A percentile compares a stretch with the other conserved stretches of the same genome.
Evolutionary conservation across 2,329 filamentous ascomycete species (phyloP).

Genomic region (Plectosphaerella sp.): DNA sequence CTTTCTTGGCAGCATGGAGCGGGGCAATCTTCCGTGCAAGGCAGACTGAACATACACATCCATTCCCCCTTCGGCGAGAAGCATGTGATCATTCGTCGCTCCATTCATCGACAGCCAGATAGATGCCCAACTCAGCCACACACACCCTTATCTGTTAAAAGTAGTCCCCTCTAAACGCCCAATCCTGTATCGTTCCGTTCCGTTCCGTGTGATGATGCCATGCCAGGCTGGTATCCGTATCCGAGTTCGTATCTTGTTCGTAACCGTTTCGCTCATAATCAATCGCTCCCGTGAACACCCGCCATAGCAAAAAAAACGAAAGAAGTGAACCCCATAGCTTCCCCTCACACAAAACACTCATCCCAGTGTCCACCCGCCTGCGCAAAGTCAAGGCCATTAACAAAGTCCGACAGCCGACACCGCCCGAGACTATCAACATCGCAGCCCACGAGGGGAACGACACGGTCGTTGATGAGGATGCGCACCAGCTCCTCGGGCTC

Average conservation of each 20-base stretch:
- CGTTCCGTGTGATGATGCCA: background rate
- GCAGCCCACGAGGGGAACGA: slow-evolving; percentile 69
- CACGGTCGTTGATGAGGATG: slow-evolving; percentile 78
- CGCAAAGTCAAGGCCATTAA: slow-evolving; percentile 73
- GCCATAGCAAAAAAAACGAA: background rate
- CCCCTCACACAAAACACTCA: slow-evolving; percentile 46
- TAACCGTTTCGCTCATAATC: background rate
- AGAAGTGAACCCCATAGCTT: too few relatives aligned
- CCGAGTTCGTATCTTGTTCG: background rate
- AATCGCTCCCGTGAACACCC: background rate
- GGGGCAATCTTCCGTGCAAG: too few relatives aligned
- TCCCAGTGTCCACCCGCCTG: slow-evolving; percentile 69
- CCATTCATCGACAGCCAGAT: too few relatives aligned
- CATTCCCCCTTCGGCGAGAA: too few relatives aligned
- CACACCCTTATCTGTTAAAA: too few relatives aligned
- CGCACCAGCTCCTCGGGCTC: slow-evolving; percentile 65
- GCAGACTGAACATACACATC: too few relatives aligned
- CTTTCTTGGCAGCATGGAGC: too few relatives aligned
- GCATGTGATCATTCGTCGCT: too few relatives aligned
- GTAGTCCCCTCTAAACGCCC: too few relatives aligned
- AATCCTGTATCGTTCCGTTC: too few relatives aligned
- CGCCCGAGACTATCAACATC: slow-evolving; percentile 64
- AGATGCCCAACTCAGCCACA: background rate
- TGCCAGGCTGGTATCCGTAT: background rate
- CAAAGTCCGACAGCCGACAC: slow-evolving; percentile 65